Conservation (phyloP, 768 basidiomycete genomes). For the Rhizopogon roseolus region DNA sequence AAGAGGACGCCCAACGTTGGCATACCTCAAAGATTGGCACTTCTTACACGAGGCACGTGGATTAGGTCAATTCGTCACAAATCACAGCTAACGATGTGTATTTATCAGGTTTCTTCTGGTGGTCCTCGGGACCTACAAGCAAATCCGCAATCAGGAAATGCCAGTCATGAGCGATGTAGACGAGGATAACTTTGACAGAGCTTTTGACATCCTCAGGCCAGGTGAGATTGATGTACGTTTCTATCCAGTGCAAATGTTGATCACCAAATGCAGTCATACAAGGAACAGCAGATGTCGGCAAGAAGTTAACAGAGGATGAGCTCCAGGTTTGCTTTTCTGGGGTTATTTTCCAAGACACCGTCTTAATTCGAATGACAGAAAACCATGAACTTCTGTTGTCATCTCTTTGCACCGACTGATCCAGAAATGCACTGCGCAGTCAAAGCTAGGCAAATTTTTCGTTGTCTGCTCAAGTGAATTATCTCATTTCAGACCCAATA, state of each 20-base stretch:
- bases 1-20: slow-evolving; percentile 43
- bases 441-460: not conserved
- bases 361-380: slow-evolving; percentile 7
- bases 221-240: slow-evolving; percentile 30
- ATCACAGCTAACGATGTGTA: not conserved
- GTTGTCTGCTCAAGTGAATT: not conserved
- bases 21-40: slow-evolving; percentile 52
- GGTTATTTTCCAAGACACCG: not conserved
- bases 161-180: slow-evolving; percentile 59
- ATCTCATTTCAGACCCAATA: not conserved
- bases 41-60: slow-evolving; percentile 50
- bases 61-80: not conserved
- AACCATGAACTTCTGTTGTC: slow-evolving; percentile 14
- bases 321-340: slow-evolving; percentile 4
- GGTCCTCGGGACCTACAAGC: slow-evolving; percentile 70
- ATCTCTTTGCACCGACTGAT: slow-evolving; percentile 14
- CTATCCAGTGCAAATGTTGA: not conserved
- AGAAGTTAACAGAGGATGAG: slow-evolving; percentile 10
- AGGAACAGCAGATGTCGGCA: slow-evolving; percentile 16
- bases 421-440: slow-evolving; percentile 10
- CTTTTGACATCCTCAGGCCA: slow-evolving; percentile 24
- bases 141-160: slow-evolving; percentile 55
- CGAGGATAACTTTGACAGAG: slow-evolving; percentile 61
- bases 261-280: slow-evolving; percentile 11
- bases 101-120: slow-evolving; percentile 13